phyloP scores from a whole-genome alignment of 2,329 filamentous ascomycete genomes.

The Ceratocystis destructans region DNA sequence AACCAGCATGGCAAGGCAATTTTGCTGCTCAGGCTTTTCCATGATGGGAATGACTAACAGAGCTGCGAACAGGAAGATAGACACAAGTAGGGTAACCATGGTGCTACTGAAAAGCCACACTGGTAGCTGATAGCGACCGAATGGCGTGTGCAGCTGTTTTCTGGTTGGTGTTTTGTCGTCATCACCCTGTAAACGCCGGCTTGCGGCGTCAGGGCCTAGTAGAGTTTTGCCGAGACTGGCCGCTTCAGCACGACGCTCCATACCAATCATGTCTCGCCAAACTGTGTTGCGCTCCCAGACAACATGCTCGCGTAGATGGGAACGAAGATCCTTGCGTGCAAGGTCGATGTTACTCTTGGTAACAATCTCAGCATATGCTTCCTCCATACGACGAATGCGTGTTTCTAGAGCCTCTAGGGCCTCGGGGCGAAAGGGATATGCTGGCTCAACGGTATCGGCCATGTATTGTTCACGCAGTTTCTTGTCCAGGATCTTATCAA shows the following conservation, averaged over 20 bases:
- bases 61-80: constrained; percentile 58
- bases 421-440: constrained; percentile 65
- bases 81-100: constrained; percentile 60
- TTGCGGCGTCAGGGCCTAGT: constrained; percentile 56
- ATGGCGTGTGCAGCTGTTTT: constrained; percentile 62
- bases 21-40: constrained; percentile 79
- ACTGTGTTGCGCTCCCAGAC: constrained; percentile 99
- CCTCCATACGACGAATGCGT: constrained; percentile 61
- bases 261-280: constrained; percentile 97
- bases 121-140: constrained; percentile 64
- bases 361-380: constrained; percentile 66
- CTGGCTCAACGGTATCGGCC: constrained; percentile 55
- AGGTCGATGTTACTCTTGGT: constrained; percentile 64
- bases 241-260: constrained; percentile 88
- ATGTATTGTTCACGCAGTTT: constrained; percentile 68
- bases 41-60: constrained; percentile 70
- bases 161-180: constrained; percentile 48
- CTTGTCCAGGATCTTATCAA: constrained; percentile 86
- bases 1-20: constrained; percentile 83
- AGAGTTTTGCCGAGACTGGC: constrained; percentile 79
- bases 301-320: constrained; percentile 89
- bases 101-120: constrained; percentile 72
- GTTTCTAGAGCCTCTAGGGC: constrained; percentile 59
- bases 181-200: constrained; percentile 70
- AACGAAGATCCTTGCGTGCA: constrained; percentile 71